Conservation (phyloP, 2,329 filamentous ascomycete species). For the Claviceps monticola region DNA sequence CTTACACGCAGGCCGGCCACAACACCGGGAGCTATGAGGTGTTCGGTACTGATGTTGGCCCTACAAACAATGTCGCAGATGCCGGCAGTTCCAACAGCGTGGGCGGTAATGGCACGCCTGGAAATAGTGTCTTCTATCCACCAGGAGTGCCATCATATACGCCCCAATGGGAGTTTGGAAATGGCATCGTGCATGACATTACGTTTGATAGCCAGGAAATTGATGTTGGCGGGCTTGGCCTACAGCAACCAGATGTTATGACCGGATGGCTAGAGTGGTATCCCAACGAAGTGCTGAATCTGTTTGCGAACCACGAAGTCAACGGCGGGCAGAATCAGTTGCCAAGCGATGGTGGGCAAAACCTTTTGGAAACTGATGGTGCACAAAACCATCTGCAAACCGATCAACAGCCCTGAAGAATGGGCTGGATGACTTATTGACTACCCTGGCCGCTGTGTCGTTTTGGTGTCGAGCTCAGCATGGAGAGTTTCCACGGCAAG, state of each 20-base stretch:
- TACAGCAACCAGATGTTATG: constrained; percentile 48
- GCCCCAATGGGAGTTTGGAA: constrained; percentile 17
- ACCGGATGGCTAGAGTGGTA: constrained; percentile 61
- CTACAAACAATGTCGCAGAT: constrained; percentile 27
- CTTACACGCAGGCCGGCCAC: constrained; percentile 28
- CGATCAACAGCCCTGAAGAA: background rate
- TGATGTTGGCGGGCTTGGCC: constrained; percentile 53
- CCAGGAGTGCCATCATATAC: constrained; percentile 16
- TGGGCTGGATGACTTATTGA: background rate
- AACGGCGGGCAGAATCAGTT: constrained; percentile 8
- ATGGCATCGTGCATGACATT: constrained; percentile 35
- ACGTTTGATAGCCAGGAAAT: constrained; percentile 68
- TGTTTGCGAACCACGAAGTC: constrained; percentile 30
- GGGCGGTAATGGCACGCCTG: background rate
- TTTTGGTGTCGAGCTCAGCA: background rate
- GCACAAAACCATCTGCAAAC: background rate
- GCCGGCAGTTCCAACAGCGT: background rate
- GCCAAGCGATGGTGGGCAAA: background rate
- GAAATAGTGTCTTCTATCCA: constrained; percentile 13
- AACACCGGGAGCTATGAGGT: constrained; percentile 28
- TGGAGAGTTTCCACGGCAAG: too few species aligned
- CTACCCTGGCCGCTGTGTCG: background rate
- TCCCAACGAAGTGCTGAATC: constrained; percentile 48
- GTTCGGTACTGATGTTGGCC: constrained; percentile 24
- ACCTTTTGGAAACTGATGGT: background rate